These are phyloP conservation scores for Rhododendron williamsianum DNA, from an alignment of 148 eudicot species.

Conservation along the genomic window DNA sequence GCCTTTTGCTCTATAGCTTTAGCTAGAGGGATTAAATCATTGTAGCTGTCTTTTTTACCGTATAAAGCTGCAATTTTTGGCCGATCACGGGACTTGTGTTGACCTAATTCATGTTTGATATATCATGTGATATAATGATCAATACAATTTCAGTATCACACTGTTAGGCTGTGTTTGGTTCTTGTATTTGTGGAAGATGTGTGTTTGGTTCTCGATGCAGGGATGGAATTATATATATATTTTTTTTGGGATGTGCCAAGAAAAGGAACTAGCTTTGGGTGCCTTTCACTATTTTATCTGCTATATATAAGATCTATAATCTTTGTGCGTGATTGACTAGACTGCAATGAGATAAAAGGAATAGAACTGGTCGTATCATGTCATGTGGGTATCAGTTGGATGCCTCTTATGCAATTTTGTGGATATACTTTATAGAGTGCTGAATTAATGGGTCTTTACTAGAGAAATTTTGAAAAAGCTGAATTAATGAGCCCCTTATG, in stretches of 20 bases:
- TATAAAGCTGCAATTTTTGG: not conserved
- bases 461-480: not conserved
- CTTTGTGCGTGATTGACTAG: not conserved
- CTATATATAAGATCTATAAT: not conserved
- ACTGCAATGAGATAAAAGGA: not conserved
- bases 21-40: not conserved
- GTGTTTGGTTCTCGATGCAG: not conserved
- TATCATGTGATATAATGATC: not conserved
- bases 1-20: not conserved
- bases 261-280: not conserved
- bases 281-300: not conserved
- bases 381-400: not conserved
- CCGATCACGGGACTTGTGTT: not conserved
- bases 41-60: not conserved
- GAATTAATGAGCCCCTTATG: not conserved
- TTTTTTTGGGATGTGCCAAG: not conserved
- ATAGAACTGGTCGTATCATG: not conserved
- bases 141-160: not conserved
- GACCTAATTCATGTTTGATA: not conserved
- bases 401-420: not conserved
- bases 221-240: not conserved
- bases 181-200: not conserved
- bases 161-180: not conserved
- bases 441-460: not conserved
- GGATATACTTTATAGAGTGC: not conserved